phyloP scores from a whole-genome alignment of 441 rosid genomes.

The Rhodomyrtus psidioides region DNA sequence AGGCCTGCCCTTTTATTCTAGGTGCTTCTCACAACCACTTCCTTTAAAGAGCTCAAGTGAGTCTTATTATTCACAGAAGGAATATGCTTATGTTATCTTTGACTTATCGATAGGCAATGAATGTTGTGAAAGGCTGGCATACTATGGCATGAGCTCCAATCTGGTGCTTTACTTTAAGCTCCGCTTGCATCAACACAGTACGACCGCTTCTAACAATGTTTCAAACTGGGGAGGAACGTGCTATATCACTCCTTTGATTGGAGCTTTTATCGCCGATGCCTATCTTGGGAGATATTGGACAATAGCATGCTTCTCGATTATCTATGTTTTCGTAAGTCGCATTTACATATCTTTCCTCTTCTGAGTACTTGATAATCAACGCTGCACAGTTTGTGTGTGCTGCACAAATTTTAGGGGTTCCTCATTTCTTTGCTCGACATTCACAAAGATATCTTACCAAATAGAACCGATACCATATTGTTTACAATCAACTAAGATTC shows the following conservation, averaged over 20 bases:
- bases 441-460: background rate
- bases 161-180: slow-evolving; percentile 11
- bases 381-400: background rate
- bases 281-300: slow-evolving; percentile 10
- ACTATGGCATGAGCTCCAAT: slow-evolving; percentile 9
- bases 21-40: background rate
- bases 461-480: background rate
- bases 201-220: slow-evolving; percentile 1
- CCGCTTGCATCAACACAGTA: slow-evolving; percentile 1
- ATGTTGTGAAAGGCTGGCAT: slow-evolving; percentile 5
- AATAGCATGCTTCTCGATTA: slow-evolving; percentile 5
- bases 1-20: slow-evolving; percentile 1
- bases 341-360: background rate
- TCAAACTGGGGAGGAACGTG: slow-evolving; percentile 8
- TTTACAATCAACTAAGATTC: background rate
- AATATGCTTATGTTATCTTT: background rate
- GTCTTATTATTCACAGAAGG: background rate
- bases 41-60: background rate
- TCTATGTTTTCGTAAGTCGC: slow-evolving; percentile 1
- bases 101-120: slow-evolving; percentile 1
- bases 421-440: background rate
- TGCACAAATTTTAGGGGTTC: background rate
- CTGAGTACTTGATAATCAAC: background rate
- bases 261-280: slow-evolving; percentile 6
- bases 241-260: slow-evolving; percentile 9